These are phyloP conservation scores for Aspergillus hiratsukae DNA, from an alignment of 2,329 filamentous ascomycete species.

Conservation along the genomic window DNA sequence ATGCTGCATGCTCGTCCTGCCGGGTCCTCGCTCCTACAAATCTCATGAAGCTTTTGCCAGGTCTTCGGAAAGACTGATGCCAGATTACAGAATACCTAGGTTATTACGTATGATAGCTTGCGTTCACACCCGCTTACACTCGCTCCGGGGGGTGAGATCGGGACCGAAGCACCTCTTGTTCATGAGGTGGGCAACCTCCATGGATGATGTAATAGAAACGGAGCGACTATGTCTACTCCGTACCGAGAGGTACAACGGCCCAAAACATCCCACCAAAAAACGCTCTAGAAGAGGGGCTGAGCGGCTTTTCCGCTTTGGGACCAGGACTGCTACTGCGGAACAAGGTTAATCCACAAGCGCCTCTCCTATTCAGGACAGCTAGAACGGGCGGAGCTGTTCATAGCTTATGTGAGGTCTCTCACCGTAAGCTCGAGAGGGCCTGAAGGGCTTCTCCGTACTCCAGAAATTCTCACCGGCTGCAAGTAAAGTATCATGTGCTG, in stretches of 20 bases:
- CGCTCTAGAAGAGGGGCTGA: constrained; percentile 12
- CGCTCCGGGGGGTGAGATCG: neutral
- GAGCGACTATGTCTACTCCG: too few species aligned
- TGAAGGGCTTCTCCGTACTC: constrained; percentile 9
- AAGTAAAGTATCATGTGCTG: constrained; percentile 13
- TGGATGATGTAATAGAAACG: constrained; percentile 14
- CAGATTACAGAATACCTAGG: constrained; percentile 19
- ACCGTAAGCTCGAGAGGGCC: too few species aligned
- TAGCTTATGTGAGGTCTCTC: neutral
- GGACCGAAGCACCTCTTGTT: neutral
- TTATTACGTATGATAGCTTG: constrained; percentile 9
- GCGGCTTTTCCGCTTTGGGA: constrained; percentile 15
- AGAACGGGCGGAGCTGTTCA: neutral
- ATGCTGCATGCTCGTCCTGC: constrained; percentile 6
- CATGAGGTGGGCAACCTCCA: neutral
- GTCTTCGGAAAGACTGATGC: constrained; percentile 3
- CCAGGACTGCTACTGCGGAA: constrained; percentile 5
- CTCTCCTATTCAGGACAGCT: neutral
- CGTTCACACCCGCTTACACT: constrained; percentile 4
- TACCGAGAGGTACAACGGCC: too few species aligned
- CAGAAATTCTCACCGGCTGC: constrained; percentile 23
- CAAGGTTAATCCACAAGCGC: constrained; percentile 10
- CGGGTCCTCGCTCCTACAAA: constrained; percentile 21
- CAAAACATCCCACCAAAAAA: constrained; percentile 6
- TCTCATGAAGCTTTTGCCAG: constrained; percentile 30